Evolutionary conservation across 106 monocot species (phyloP).

Genomic region (Platanthera guangdongensis): DNA sequence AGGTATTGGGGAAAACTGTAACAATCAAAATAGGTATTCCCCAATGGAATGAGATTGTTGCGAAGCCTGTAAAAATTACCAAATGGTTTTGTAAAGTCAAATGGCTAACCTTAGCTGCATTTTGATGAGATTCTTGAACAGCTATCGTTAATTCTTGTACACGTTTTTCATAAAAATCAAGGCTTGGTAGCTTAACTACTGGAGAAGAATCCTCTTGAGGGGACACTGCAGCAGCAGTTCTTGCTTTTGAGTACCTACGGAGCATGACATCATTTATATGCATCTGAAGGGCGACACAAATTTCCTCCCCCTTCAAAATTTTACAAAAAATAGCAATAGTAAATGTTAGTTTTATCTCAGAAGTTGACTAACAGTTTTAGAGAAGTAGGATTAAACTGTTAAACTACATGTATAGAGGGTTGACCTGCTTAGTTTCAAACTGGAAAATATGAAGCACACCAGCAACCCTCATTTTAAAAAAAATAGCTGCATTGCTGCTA

Average conservation of each 20-base stretch:
- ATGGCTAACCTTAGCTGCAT: conserved; percentile 60
- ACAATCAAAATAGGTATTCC: neutral
- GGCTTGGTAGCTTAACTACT: conserved; percentile 32
- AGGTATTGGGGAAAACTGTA: neutral
- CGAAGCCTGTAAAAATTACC: neutral
- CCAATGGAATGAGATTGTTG: no score
- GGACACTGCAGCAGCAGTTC: conserved; percentile 38
- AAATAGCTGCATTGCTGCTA: conserved; percentile 95
- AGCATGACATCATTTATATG: conserved; percentile 99
- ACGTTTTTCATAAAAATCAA: conserved; percentile 59
- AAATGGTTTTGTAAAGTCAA: neutral
- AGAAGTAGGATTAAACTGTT: neutral
- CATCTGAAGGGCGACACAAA: conserved; percentile 98
- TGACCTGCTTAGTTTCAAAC: conserved; percentile 99
- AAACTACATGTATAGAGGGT: neutral
- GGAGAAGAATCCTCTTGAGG: conserved; percentile 53
- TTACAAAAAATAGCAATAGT: neutral
- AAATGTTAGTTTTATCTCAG: neutral
- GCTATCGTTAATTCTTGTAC: conserved; percentile 60
- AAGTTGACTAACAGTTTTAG: neutral
- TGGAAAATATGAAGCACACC: conserved; percentile 97
- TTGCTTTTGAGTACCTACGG: conserved; percentile 89
- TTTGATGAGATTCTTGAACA: conserved; percentile 83
- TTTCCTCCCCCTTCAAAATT: conserved; percentile 86
- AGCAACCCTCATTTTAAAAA: conserved; percentile 98